Evolutionary conservation across 345 rosid genomes (phyloP).

Genomic region (Erysimum cheiranthoides): DNA sequence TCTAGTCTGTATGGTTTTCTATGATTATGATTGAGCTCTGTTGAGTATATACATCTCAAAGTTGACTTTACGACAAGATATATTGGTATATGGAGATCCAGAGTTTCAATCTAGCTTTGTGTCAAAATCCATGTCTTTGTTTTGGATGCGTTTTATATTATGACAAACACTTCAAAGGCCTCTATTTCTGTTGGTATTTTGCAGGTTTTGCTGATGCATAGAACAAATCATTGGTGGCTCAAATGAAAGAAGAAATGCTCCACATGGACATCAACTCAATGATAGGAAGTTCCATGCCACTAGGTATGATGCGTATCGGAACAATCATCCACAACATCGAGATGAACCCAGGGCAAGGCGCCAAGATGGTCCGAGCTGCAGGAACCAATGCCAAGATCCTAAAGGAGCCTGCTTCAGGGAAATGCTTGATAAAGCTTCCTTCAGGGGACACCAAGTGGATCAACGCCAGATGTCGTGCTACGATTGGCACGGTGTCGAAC

Average conservation of each 20-base stretch:
- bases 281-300: slow-evolving; percentile 88
- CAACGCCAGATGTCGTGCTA: slow-evolving; percentile 75
- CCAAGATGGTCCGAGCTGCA: slow-evolving; percentile 81
- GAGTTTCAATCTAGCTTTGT: slow-evolving; percentile 25
- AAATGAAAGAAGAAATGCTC: slow-evolving; percentile 64
- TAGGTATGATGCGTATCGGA: slow-evolving; percentile 84
- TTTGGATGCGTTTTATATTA: neutral
- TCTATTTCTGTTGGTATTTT: slow-evolving; percentile 5
- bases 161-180: neutral
- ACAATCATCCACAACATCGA: slow-evolving; percentile 92
- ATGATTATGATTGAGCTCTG: neutral
- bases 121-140: neutral
- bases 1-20: neutral
- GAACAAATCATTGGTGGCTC: slow-evolving; percentile 53
- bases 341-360: slow-evolving; percentile 84
- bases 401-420: slow-evolving; percentile 65
- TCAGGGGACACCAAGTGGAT: slow-evolving; percentile 72
- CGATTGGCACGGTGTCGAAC: slow-evolving; percentile 72
- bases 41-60: neutral
- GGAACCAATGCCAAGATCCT: slow-evolving; percentile 89
- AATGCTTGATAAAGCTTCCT: slow-evolving; percentile 69
- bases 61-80: neutral
- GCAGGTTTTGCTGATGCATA: slow-evolving; percentile 47
- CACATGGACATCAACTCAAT: slow-evolving; percentile 83
- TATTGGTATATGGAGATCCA: neutral